Percentiles rank a stretch among this genome's conserved stretches.
Evolutionary conservation across 345 rosid species (phyloP).

Genomic region (Erysimum cheiranthoides): DNA sequence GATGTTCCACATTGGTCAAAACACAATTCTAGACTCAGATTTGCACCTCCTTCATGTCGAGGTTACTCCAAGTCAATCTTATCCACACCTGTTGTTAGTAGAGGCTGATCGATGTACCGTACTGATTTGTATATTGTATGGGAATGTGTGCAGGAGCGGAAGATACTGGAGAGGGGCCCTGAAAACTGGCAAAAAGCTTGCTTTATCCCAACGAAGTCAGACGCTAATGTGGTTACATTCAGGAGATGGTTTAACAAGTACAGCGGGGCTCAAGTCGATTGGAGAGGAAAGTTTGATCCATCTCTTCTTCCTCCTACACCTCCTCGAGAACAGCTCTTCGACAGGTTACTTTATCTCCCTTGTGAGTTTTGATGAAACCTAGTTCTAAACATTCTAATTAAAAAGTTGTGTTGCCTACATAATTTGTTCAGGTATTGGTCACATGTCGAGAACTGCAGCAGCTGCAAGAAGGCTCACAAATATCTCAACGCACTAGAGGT

Average conservation of each 20-base stretch:
- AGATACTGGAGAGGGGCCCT: conserved; percentile 69
- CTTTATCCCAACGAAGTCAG: conserved; percentile 81
- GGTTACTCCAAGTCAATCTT: conserved; percentile 49
- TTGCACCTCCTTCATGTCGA: conserved; percentile 84
- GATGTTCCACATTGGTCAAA: conserved; percentile 80
- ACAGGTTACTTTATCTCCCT: conserved; percentile 55
- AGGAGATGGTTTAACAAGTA: conserved; percentile 82
- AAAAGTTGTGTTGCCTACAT: neutral
- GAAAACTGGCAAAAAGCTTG: conserved; percentile 89
- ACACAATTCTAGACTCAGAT: conserved; percentile 87
- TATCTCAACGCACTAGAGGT: conserved; percentile 66
- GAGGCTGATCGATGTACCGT: conserved; percentile 16
- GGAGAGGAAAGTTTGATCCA: conserved; percentile 73
- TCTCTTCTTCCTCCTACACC: conserved; percentile 81
- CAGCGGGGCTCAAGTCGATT: conserved; percentile 64
- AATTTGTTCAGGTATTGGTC: conserved; percentile 68
- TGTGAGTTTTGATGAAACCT: neutral
- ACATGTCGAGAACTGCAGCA: conserved; percentile 81
- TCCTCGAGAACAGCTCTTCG: conserved; percentile 76
- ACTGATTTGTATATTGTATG: conserved; percentile 16
- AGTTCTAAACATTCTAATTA: neutral
- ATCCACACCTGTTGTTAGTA: conserved; percentile 3
- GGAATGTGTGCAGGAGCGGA: conserved; percentile 62
- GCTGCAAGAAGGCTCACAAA: conserved; percentile 71
- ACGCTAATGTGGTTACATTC: conserved; percentile 72